Evolutionary conservation across 148 eudicot genomes (phyloP).

Genomic region (Spergularia bocconei): DNA sequence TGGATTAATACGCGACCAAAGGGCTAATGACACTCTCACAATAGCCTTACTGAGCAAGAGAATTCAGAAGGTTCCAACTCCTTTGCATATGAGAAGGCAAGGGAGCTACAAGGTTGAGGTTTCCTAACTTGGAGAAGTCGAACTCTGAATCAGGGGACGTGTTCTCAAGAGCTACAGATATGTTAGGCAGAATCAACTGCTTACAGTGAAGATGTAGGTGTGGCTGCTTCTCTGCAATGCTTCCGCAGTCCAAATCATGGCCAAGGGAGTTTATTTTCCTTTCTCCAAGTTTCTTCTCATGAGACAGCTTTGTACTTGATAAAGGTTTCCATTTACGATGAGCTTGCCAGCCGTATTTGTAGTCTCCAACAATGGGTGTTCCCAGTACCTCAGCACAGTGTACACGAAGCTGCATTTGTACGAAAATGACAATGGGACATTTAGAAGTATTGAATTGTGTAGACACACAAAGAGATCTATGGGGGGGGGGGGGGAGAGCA

Average conservation of each 20-base stretch:
- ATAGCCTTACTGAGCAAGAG: slow-evolving; percentile 29
- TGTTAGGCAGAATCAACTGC: slow-evolving; percentile 67
- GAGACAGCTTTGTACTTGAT: slow-evolving; percentile 12
- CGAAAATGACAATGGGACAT: background rate
- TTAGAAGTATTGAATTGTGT: background rate
- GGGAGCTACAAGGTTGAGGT: slow-evolving; percentile 61
- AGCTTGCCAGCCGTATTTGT: slow-evolving; percentile 95
- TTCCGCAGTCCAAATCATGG: slow-evolving; percentile 54
- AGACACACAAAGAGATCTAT: background rate
- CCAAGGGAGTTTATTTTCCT: slow-evolving; percentile 27
- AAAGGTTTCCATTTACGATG: slow-evolving; percentile 55
- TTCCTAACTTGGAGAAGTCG: slow-evolving; percentile 45
- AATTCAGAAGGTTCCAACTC: slow-evolving; percentile 66
- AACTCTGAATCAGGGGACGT: slow-evolving; percentile 30
- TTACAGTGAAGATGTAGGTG: slow-evolving; percentile 82
- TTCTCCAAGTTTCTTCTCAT: slow-evolving; percentile 17
- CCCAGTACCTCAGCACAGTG: slow-evolving; percentile 95
- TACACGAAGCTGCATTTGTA: slow-evolving; percentile 68
- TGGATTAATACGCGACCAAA: too few species aligned
- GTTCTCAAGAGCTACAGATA: slow-evolving; percentile 45
- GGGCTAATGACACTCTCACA: slow-evolving; percentile 4
- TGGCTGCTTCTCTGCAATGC: slow-evolving; percentile 63
- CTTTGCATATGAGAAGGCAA: slow-evolving; percentile 88
- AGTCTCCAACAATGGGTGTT: slow-evolving; percentile 96
- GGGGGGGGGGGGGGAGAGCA: background rate